Conservation (phyloP, 345 rosid species). For the Stellera chamaejasme region DNA sequence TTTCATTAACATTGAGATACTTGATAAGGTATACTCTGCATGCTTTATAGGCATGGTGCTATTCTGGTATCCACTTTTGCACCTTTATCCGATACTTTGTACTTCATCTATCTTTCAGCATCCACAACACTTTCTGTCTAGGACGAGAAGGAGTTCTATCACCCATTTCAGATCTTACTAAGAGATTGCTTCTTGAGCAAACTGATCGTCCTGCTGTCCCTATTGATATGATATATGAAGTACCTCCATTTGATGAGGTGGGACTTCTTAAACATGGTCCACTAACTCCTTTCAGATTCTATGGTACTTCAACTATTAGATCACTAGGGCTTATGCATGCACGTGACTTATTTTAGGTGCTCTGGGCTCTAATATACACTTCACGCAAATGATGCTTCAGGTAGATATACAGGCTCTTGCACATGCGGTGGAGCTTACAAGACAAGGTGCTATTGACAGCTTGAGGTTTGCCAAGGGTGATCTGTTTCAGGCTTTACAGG, state of each 20-base stretch:
- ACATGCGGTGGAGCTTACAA: slow-evolving; percentile 89
- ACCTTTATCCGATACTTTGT: slow-evolving; percentile 8
- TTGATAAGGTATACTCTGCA: slow-evolving; percentile 47
- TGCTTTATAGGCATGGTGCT: not conserved
- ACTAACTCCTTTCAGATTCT: not conserved
- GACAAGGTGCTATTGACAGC: slow-evolving; percentile 97
- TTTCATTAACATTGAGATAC: slow-evolving; percentile 81
- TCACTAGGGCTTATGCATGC: slow-evolving; percentile 8
- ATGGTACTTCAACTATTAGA: not conserved
- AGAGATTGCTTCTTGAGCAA: slow-evolving; percentile 80
- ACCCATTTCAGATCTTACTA: slow-evolving; percentile 80
- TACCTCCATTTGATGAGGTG: slow-evolving; percentile 95
- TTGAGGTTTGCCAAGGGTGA: slow-evolving; percentile 92
- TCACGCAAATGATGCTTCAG: slow-evolving; percentile 24
- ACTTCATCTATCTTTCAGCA: slow-evolving; percentile 40
- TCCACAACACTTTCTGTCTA: slow-evolving; percentile 76
- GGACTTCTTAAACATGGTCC: slow-evolving; percentile 8
- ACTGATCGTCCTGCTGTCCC: slow-evolving; percentile 77
- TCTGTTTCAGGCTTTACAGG: slow-evolving; percentile 91
- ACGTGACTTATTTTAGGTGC: not conserved
- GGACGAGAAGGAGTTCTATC: slow-evolving; percentile 61
- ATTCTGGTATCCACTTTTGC: not conserved
- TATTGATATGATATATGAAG: slow-evolving; percentile 59
- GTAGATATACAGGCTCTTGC: slow-evolving; percentile 96
- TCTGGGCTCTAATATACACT: not conserved